Base-by-base conservation (phyloP, 1,284 basidiomycete genomes). In the Takashimella tepidaria region DNA sequence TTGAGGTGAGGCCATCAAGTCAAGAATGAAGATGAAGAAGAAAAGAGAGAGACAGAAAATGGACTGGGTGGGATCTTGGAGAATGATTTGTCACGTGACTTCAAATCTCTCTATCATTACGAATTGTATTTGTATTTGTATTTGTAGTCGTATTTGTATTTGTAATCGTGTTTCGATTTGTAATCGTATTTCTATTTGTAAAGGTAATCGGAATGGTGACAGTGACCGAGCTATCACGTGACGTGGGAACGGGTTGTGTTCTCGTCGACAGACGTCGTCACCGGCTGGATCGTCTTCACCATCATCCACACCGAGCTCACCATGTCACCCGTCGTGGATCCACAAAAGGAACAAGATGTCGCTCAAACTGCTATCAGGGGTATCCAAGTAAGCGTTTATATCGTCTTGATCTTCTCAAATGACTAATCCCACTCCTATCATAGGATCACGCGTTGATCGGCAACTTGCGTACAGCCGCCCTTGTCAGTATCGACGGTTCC, bases 401-500 rank as follows among this genome's bases (percentile, higher is more conserved):
- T n/a, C n/a, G n/a, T n/a, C n/a, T 26, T 47, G 12, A 26, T n/a
- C 41, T 23, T 12, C 6, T 16, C 31, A 37, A 37, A 8, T 16
- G 31, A 8, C 31, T 37, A 8, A 8, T 37, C 8, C 31, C 31
- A 37, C 31, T 37, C 10, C 31, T 37, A 37, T 8, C 31, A 8
- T 47, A 74, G 59, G 76, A 79, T 49, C 76, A 78, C 60, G 77
- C 73, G 0, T 58, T 79, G 24, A 75, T 79, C 53, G 77, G 77
- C 1, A 77, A 78, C 60, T 58, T 76, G 26, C 59, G 66, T 42
- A 78, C 77, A 3, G 77, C 77, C 1, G 78, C 78, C 1, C 57
- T 77, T 23, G 69, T 79, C 49, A 73, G 69, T 16, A 61, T 77
- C 26, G 71, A 75, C 50, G 76, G 73, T 19, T 73, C 70, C 23